A percentile compares a stretch with the other conserved stretches of the same genome.
phyloP scores from a whole-genome alignment of 2,329 filamentous ascomycete species.

The Fusarium sulawesiense region DNA sequence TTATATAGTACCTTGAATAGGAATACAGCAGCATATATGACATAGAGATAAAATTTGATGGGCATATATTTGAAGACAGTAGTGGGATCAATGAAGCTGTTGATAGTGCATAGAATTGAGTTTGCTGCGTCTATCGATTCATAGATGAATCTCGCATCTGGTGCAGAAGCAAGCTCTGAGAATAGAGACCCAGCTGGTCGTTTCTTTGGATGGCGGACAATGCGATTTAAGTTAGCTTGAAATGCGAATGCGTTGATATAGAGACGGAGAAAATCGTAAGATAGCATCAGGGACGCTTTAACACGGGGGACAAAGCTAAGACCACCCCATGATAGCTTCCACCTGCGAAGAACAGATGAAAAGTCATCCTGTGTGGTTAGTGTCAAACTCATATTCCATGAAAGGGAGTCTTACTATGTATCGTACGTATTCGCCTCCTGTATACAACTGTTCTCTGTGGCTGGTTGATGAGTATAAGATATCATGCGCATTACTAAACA shows the following conservation, averaged over 20 bases:
- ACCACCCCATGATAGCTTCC: conserved; percentile 77
- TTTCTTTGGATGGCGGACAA: conserved; percentile 49
- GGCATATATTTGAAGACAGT: conserved; percentile 72
- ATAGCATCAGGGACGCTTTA: conserved; percentile 74
- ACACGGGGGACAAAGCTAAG: conserved; percentile 72
- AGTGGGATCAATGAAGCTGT: conserved; percentile 68
- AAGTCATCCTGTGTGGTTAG: conserved; percentile 67
- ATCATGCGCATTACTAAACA: conserved; percentile 80
- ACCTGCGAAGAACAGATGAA: conserved; percentile 73
- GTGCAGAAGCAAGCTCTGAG: conserved; percentile 67
- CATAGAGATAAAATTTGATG: conserved; percentile 70
- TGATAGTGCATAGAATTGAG: conserved; percentile 68
- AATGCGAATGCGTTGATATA: conserved; percentile 83
- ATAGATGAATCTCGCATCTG: conserved; percentile 74
- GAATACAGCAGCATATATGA: conserved; percentile 73
- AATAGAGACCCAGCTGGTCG: conserved; percentile 55
- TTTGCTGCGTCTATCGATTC: conserved; percentile 74
- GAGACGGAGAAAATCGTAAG: conserved; percentile 77
- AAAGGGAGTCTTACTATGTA: conserved; percentile 62
- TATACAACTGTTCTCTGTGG: conserved; percentile 75
- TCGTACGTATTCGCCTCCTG: conserved; percentile 78
- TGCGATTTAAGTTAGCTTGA: conserved; percentile 72
- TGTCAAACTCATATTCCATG: accelerated
- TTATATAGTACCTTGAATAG: conserved; percentile 64
- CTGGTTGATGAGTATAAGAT: conserved; percentile 78